Percentiles rank a stretch among this genome's conserved stretches.
Conservation (phyloP, 306 rosid species). For the Carpinus viminea region DNA sequence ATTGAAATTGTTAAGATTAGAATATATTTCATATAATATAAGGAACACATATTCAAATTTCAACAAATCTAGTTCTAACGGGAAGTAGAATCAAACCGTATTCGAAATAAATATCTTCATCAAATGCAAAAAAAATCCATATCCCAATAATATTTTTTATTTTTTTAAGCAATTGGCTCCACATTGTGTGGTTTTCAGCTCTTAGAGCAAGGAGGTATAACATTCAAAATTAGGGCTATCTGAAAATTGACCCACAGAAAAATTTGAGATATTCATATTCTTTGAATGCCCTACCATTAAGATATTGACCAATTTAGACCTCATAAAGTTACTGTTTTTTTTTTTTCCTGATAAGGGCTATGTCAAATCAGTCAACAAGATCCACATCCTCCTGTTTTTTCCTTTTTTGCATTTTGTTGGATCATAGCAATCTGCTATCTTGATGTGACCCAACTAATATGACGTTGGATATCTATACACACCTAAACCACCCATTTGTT, state of each 20-base stretch:
- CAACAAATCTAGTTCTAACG: too few species aligned
- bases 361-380: background rate
- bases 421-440: background rate
- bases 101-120: background rate
- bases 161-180: too few species aligned
- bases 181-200: background rate
- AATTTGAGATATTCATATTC: background rate
- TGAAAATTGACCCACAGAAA: background rate
- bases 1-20: too few species aligned
- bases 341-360: background rate
- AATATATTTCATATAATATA: too few species aligned
- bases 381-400: background rate
- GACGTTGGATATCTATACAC: background rate
- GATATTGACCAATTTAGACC: background rate
- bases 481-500: background rate
- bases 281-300: background rate
- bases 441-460: background rate
- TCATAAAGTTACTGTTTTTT: background rate
- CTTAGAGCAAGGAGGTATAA: too few species aligned
- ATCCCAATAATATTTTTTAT: background rate
- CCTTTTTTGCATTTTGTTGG: background rate
- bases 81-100: too few species aligned
- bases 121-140: background rate
- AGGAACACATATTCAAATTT: too few species aligned
- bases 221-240: background rate